Percentiles rank a stretch among this genome's conserved stretches.
phyloP scores from a whole-genome alignment of 106 monocot genomes.

The Apostasia ramifera region DNA sequence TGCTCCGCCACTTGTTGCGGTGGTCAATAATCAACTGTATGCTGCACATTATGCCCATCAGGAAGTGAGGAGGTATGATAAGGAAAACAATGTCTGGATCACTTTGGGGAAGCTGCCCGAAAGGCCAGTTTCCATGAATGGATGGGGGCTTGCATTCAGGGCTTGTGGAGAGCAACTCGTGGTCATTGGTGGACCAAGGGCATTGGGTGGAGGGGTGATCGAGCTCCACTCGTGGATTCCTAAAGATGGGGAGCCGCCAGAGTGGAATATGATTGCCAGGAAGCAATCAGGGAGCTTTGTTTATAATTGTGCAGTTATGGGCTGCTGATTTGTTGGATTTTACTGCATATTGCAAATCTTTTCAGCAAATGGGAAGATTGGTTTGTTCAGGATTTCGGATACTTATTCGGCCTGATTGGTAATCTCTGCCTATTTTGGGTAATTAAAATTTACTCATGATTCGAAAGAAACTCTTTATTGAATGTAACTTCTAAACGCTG shows the following conservation, averaged over 20 bases:
- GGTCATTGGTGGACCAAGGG: conserved; percentile 50
- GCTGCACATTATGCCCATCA: conserved; percentile 60
- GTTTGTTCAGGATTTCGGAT: conserved; percentile 4
- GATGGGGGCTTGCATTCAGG: conserved; percentile 86
- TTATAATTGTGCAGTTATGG: conserved; percentile 90
- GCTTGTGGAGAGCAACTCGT: conserved; percentile 53
- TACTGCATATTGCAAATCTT: background rate
- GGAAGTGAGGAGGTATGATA: conserved; percentile 60
- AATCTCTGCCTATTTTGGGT: conserved; percentile 9
- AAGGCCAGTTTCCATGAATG: conserved; percentile 57
- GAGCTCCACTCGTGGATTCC: conserved; percentile 61
- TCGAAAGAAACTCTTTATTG: conserved; percentile 3
- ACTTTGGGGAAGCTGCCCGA: conserved; percentile 57
- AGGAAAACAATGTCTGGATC: conserved; percentile 49
- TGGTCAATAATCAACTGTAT: conserved; percentile 73
- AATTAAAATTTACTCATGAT: conserved; percentile 4
- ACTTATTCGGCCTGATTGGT: conserved; percentile 10
- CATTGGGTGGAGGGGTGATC: conserved; percentile 35
- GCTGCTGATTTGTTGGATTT: conserved; percentile 48
- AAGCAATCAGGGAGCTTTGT: conserved; percentile 72
- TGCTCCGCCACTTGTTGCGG: conserved; percentile 83
- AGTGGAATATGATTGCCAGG: conserved; percentile 64
- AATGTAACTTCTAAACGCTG: conserved; percentile 14
- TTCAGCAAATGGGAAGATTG: conserved; percentile 6
- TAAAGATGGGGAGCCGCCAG: conserved; percentile 43